Evolutionary conservation across 2,329 filamentous ascomycete genomes (phyloP), one percentile per base, ranked within the genome.

Genomic region (Clonostachys rosea): DNA sequence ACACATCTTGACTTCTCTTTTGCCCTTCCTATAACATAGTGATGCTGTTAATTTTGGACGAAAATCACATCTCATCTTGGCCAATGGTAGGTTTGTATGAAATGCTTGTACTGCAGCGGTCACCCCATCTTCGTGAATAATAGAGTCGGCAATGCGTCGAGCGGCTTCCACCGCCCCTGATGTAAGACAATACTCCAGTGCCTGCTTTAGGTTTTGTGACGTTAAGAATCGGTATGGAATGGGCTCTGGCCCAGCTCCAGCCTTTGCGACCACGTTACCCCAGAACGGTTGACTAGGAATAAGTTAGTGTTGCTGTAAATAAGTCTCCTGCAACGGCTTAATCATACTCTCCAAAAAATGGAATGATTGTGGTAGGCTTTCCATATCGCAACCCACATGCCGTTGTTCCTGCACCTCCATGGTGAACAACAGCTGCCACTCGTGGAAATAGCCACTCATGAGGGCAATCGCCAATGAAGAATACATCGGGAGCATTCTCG

Each of bases 391-490:
- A 67, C 2, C 81, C 82, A 18, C 80, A 80, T 2, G 83, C 83
- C 1, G 81, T 84, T 0, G 83, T 86, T 5, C 83, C 83, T 2
- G 82, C 83, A 14, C 82, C 82, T 10, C 82, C 82, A 49, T 86
- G 82, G 52, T 85, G 81, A 0, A 85, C 75, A 0, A 84, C 81
- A 3, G 73, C 78, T 4, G 70, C 69, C 3, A 83, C 79, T 13
- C 69, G 69, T 4, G 78, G 73, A 50, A 86, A 86, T 0, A 86
- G 67, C 83, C 83, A 86, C 56, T 86, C 82, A 53, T 86, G 82
- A 0, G 81, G 83, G 2, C 75, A 81, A 52, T 85, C 83, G n/a
- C 76, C 82, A 7, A 86, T 68, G 65, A 85, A 76, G 54, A 74
- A 81, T 18, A 85, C 63, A 40, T 73, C 70, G 0, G 81, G 75